Conservation (phyloP, 257 asterid genomes). For the Solanum pimpinellifolium region DNA sequence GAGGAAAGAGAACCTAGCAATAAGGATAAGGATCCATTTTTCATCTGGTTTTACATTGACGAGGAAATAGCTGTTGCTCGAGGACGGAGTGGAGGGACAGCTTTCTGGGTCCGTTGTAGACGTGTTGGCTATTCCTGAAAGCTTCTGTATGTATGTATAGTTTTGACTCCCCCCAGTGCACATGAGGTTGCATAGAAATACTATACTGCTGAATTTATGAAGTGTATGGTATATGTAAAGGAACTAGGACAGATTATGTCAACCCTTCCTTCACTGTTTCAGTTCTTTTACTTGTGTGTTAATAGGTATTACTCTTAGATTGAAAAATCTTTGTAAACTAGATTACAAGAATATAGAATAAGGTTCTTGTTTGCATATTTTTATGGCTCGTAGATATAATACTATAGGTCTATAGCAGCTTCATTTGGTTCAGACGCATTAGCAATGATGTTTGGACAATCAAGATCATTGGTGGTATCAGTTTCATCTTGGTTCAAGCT, state of each 20-base stretch:
- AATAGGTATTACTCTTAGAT: neutral
- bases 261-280: neutral
- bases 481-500: neutral
- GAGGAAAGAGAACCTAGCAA: constrained; percentile 72
- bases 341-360: neutral
- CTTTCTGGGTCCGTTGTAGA: constrained; percentile 83
- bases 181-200: neutral
- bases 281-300: neutral
- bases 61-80: constrained; percentile 97
- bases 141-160: neutral
- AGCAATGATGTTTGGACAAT: neutral
- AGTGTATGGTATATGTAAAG: neutral
- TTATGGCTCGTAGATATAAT: neutral
- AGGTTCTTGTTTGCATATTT: neutral
- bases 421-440: neutral
- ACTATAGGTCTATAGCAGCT: neutral
- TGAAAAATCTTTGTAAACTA: neutral
- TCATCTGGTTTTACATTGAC: constrained; percentile 80
- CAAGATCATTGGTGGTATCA: neutral
- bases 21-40: constrained; percentile 65
- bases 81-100: constrained; percentile 91
- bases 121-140: constrained; percentile 12
- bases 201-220: neutral
- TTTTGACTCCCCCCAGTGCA: neutral
- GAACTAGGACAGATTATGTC: neutral